Base-by-base conservation (phyloP, 148 eudicot species). In the Heliosperma pusillum region DNA sequence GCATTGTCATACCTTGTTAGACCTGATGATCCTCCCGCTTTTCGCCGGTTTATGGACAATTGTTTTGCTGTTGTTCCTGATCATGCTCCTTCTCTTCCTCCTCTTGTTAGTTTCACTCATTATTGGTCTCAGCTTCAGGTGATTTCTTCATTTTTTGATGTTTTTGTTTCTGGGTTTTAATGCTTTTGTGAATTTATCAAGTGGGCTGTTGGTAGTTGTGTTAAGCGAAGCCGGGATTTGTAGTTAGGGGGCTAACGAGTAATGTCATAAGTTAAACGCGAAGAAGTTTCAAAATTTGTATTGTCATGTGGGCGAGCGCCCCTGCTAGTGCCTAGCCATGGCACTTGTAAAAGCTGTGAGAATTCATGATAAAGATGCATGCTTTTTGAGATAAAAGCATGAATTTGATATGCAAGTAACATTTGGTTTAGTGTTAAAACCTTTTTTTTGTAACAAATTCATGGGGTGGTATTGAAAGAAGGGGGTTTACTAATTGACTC, bases 91-190 rank as follows among this genome's bases (percentile, higher is more conserved):
- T 85, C 87, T 33, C 25, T 84, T 10, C 76, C 84, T 22, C 59
- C 81, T 2, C 69, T 30, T 56, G 67, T 71, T 53, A 53, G 73
- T 63, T 83, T 78, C 44, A 66, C 71, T 20, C 67, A 60, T 61
- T 88, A 82, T 42, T 93, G 90, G 90, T 60, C 92, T 69, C 92
- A 83, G 55, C 77, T 22, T 19, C 80, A 89, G 93, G 98, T 90
- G 55, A 25, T 53, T 20, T 50, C 44, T 16, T 71, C 3, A 17
- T 20, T 21, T 26, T 26, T 72, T 17, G 10, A 25, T 4, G 12
- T 10, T 62, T 71, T 67, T 27, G 33, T 30, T 66, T 40, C 25
- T 33, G 47, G 42, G 21, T 36, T 50, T 50, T 11, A 16, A 50
- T 13, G 55, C 13, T 50, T 50, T 3, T 11, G 55, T 50, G 19